Evolutionary conservation across 176 grass and related monocot genomes (phyloP).

Genomic region (Phoenix dactylifera): DNA sequence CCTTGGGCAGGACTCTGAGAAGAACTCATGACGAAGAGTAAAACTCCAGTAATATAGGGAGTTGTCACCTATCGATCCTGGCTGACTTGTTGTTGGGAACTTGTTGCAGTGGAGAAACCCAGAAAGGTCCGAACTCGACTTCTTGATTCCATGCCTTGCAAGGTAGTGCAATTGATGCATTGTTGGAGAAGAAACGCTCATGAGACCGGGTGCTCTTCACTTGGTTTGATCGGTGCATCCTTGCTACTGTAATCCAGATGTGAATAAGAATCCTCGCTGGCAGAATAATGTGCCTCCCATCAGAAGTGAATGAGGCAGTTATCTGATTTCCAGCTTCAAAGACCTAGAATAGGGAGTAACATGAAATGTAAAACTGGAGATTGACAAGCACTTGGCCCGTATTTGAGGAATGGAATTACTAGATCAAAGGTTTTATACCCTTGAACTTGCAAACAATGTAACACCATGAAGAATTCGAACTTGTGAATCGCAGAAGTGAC

Average conservation of each 20-base stretch:
- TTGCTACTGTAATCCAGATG: constrained; percentile 53
- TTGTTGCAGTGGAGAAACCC: constrained; percentile 33
- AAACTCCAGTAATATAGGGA: constrained; percentile 35
- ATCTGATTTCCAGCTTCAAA: constrained; percentile 47
- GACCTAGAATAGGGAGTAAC: constrained; percentile 27
- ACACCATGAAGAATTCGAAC: constrained; percentile 62
- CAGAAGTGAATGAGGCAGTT: constrained; percentile 66
- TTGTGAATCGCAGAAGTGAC: constrained; percentile 82
- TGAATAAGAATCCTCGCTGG: constrained; percentile 59
- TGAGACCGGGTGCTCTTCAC: constrained; percentile 41
- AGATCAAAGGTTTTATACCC: constrained; percentile 32
- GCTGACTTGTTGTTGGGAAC: constrained; percentile 10
- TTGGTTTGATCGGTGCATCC: constrained; percentile 31
- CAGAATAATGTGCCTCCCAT: constrained; percentile 81
- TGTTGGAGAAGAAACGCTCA: constrained; percentile 52
- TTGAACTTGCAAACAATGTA: constrained; percentile 65
- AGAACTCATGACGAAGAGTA: constrained; percentile 24
- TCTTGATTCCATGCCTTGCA: constrained; percentile 41
- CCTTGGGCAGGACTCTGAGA: no score
- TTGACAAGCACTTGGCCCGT: no score
- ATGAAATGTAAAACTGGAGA: no score
- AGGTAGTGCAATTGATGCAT: constrained; percentile 67
- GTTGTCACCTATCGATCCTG: constrained; percentile 17
- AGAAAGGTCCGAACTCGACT: constrained; percentile 28
- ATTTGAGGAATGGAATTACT: constrained; percentile 2